These are phyloP conservation scores for Epicoccum sorghinum DNA, from an alignment of 2,329 filamentous ascomycete species.

Conservation along the genomic window DNA sequence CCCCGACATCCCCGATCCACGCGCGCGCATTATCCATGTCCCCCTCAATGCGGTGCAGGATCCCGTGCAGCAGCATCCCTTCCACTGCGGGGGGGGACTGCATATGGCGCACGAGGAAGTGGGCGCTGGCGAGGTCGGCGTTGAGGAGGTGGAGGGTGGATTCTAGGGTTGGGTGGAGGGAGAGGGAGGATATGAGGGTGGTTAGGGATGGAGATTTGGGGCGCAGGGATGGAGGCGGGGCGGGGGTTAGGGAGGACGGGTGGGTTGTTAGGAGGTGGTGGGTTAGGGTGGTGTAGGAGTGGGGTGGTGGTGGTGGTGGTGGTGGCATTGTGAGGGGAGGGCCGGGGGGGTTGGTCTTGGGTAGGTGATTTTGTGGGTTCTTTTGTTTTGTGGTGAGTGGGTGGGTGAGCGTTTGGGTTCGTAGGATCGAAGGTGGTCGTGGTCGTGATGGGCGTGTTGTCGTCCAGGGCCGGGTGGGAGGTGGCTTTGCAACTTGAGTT, in stretches of 20 bases:
- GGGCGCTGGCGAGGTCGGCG: conserved; percentile 56
- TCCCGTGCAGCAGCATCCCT: conserved; percentile 59
- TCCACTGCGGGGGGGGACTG: conserved; percentile 56
- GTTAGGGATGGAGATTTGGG: conserved; percentile 26
- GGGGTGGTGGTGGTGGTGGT: too few species aligned
- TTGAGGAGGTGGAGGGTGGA: conserved; percentile 59
- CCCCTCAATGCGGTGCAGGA: conserved; percentile 59
- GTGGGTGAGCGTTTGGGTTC: too few species aligned
- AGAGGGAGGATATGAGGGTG: conserved; percentile 34
- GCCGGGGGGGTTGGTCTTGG: background rate
- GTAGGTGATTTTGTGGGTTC: too few species aligned
- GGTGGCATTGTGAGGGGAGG: background rate
- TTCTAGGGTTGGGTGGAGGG: conserved; percentile 57
- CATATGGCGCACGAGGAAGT: conserved; percentile 61
- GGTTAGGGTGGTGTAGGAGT: conserved; percentile 10
- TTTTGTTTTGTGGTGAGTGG: too few species aligned
- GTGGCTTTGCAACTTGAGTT: too few species aligned
- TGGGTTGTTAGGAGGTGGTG: conserved; percentile 19
- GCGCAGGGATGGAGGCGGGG: conserved; percentile 14
- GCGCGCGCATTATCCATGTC: conserved; percentile 57
- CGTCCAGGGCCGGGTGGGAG: too few species aligned
- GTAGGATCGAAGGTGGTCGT: too few species aligned
- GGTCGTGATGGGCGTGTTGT: too few species aligned
- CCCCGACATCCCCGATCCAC: conserved; percentile 56
- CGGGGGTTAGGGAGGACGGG: conserved; percentile 21